Conservation (phyloP, 2,329 filamentous ascomycete species). For the Colletotrichum liaoningense region DNA sequence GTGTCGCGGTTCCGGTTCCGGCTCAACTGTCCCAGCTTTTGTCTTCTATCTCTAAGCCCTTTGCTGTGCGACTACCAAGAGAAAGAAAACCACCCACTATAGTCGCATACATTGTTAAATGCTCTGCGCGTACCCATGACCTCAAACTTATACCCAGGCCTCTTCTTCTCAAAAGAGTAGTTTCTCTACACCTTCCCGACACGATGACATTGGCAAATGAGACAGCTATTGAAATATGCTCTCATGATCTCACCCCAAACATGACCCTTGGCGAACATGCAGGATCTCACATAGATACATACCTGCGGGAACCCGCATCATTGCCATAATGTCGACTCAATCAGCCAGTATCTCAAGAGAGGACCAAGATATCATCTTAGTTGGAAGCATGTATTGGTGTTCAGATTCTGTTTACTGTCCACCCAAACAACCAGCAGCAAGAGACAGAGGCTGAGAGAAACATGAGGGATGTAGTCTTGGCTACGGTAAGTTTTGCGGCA, state of each 20-base stretch:
- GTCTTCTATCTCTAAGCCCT: background rate
- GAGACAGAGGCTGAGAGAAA: background rate
- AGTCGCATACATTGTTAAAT: background rate
- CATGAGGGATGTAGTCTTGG: slow-evolving; percentile 15
- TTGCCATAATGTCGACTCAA: background rate
- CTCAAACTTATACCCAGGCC: background rate
- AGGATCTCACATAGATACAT: background rate
- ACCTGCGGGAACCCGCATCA: background rate
- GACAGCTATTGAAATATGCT: background rate
- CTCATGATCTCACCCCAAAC: background rate
- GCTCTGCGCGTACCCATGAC: background rate
- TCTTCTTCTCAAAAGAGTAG: too few relatives aligned
- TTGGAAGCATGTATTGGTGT: background rate
- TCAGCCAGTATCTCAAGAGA: background rate
- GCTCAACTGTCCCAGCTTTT: background rate
- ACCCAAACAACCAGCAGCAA: too few relatives aligned
- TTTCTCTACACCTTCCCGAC: background rate
- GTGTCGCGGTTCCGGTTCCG: background rate
- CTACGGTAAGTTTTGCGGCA: background rate
- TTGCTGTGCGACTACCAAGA: too few relatives aligned
- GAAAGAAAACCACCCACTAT: background rate
- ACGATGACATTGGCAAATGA: background rate
- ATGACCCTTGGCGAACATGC: background rate
- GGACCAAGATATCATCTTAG: background rate
- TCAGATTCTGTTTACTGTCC: background rate